phyloP scores from a whole-genome alignment of 2,329 filamentous ascomycete genomes.

The Colletotrichum theobromicola region DNA sequence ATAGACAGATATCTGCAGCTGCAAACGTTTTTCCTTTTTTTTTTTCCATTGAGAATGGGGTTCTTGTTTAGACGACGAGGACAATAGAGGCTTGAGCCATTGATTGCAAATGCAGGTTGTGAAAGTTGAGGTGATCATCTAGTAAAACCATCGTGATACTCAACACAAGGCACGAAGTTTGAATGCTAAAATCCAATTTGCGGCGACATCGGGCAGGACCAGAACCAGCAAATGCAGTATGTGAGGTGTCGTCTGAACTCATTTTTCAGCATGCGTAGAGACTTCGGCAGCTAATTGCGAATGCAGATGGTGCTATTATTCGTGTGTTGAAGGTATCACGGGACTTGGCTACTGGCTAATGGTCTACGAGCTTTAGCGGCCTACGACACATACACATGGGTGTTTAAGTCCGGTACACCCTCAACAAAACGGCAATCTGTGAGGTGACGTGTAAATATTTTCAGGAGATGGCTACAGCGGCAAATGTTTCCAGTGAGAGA shows the following conservation, averaged over 20 bases:
- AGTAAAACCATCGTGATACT: too few species aligned
- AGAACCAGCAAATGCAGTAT: too few species aligned
- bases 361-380: too few species aligned
- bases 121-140: too few species aligned
- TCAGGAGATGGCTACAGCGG: neutral
- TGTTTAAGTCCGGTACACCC: too few species aligned
- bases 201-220: neutral
- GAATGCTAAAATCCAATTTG: neutral
- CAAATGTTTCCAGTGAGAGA: neutral
- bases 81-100: constrained; percentile 19
- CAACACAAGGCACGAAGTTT: neutral
- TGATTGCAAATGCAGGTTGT: neutral
- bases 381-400: too few species aligned
- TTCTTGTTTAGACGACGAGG: constrained; percentile 18
- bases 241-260: too few species aligned
- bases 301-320: too few species aligned
- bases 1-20: constrained; percentile 16
- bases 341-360: too few species aligned
- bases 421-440: neutral
- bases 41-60: neutral
- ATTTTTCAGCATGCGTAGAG: too few species aligned
- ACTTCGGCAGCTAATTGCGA: too few species aligned
- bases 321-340: too few species aligned
- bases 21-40: neutral
- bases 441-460: neutral